phyloP scores from a whole-genome alignment of 2,329 filamentous ascomycete species.

The Trichoderma polysporum region DNA sequence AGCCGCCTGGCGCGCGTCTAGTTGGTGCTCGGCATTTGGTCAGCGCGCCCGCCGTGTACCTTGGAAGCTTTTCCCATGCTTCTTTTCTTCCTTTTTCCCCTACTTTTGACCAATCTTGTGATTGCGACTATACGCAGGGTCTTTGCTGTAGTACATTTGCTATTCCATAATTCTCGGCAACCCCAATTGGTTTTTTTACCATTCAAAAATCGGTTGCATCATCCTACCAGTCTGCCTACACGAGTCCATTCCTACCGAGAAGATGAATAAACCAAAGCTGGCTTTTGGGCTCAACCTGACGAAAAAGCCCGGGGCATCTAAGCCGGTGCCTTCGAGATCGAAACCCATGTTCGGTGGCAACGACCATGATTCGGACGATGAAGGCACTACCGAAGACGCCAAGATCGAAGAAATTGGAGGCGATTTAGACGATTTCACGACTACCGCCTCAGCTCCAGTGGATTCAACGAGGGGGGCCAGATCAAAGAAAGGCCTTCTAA shows the following conservation, averaged over 20 bases:
- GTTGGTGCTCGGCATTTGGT: constrained; percentile 7
- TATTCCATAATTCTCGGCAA: neutral
- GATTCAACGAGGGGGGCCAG: constrained; percentile 37
- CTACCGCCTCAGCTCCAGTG: constrained; percentile 24
- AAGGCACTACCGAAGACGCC: constrained; percentile 36
- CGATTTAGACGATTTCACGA: constrained; percentile 54
- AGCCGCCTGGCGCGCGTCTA: constrained; percentile 18
- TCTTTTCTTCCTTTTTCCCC: neutral
- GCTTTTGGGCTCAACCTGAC: constrained; percentile 59
- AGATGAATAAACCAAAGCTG: constrained; percentile 50
- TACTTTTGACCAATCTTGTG: neutral
- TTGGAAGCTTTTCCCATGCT: neutral
- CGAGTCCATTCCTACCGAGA: neutral
- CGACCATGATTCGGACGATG: constrained; percentile 55
- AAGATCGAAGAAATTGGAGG: constrained; percentile 61
- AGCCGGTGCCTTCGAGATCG: constrained; percentile 49
- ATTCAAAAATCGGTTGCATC: neutral
- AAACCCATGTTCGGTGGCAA: constrained; percentile 57
- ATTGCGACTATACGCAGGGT: neutral
- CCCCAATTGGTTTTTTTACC: neutral
- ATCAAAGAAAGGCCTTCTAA: constrained; percentile 34
- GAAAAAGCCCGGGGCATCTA: constrained; percentile 55
- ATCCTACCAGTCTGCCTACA: too few species aligned
- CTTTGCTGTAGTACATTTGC: neutral
- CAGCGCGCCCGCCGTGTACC: constrained; percentile 11